Conservation (phyloP, 108 stramenopile species). For the Phaeodactylum tricornutum region DNA sequence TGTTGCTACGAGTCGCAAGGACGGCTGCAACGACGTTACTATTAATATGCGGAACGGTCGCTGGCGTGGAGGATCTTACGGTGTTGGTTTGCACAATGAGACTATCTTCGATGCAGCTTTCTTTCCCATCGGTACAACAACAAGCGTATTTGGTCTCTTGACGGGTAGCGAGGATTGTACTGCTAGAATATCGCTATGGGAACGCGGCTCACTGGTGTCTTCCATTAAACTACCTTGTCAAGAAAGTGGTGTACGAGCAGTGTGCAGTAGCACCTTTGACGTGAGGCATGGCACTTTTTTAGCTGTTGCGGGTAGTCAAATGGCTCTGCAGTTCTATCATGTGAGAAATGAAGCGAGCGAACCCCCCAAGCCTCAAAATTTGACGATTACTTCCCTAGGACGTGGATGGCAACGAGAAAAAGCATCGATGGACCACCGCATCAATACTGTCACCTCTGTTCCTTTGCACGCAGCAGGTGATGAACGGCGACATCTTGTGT, state of each 20-base stretch:
- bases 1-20: slow-evolving; percentile 15
- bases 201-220: slow-evolving; percentile 20
- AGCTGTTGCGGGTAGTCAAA: slow-evolving; percentile 59
- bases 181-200: slow-evolving; percentile 32
- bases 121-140: slow-evolving; percentile 15
- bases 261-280: slow-evolving; percentile 28
- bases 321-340: slow-evolving; percentile 53
- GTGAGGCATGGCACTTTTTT: slow-evolving; percentile 27
- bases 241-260: slow-evolving; percentile 63
- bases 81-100: slow-evolving; percentile 43
- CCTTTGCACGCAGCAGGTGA: slow-evolving; percentile 19
- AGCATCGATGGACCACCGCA: slow-evolving; percentile 59
- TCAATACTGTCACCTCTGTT: slow-evolving; percentile 54
- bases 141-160: slow-evolving; percentile 17
- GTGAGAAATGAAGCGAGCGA: slow-evolving; percentile 25
- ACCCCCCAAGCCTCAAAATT: neutral
- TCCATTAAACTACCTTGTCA: slow-evolving; percentile 44
- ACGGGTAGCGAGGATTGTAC: slow-evolving; percentile 66
- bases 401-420: slow-evolving; percentile 33
- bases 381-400: slow-evolving; percentile 18
- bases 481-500: slow-evolving; percentile 19
- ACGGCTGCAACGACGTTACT: neutral
- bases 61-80: slow-evolving; percentile 9
- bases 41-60: slow-evolving; percentile 4
- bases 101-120: slow-evolving; percentile 49